Base-by-base conservation (phyloP, 192 early-diverging fungal species). In the Dissophora ornata region DNA sequence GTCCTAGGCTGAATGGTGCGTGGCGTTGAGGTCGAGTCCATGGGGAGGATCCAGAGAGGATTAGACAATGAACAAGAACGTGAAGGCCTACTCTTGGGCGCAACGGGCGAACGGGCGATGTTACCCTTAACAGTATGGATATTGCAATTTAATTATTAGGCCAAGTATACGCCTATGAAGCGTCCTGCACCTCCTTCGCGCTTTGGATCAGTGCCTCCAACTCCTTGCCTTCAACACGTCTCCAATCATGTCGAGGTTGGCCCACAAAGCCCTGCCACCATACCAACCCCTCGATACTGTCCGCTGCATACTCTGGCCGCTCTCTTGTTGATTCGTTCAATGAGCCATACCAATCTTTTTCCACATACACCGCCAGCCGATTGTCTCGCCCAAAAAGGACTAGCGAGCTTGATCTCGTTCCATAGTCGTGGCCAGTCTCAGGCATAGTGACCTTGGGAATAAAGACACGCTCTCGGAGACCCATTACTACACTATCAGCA, bases 251-350 rank as follows among this genome's bases (percentile, higher is more conserved):
- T 11, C 21, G 32, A n/a, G 57, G 48, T 33, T 77, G 64, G 25
- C 73, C 73, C 3, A 77, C 56, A 7, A 16, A 13, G 8, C 73
- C 73, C 40, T 77, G 73, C 73, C 64, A 77, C 73, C 73, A 77
- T 13, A 67, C 46, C 2, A 77, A 28, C 1, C 73, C 73, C 7
- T 77, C 64, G 0, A 34, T 10, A 3, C 52, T 67, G 36, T 77
- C 52, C 5, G 46, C 22, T 19, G 50, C 15, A 51, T 46, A 67
- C 29, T 29, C 36, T 0, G 28, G 15, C 38, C 64, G 49, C 29
- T 22, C 45, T 0, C 59, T 52, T 22, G 64, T 67, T 1, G 15
- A 21, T 11, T 22, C 22, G 30, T 77, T 64, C n/a, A 5, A 9
- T 2, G 52, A 45, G 1, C 73, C 59, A 45, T 77, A 62, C 73